These are phyloP conservation scores for Acephala macrosclerotiorum DNA, from an alignment of 2,329 filamentous ascomycete genomes.

Conservation along the genomic window DNA sequence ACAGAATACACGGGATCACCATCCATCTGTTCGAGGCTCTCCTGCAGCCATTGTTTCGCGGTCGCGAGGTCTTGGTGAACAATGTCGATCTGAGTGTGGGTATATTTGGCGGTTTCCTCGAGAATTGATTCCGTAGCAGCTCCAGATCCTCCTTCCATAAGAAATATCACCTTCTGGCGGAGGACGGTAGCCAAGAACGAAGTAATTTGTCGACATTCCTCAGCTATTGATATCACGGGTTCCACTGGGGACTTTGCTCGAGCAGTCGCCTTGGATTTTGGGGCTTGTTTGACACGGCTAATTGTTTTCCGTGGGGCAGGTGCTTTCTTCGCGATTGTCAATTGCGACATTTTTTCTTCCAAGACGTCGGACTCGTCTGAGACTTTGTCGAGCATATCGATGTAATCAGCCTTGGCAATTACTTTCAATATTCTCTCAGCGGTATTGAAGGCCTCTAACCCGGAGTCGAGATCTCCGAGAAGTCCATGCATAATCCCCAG, in stretches of 20 bases:
- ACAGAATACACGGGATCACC: slow-evolving; percentile 87
- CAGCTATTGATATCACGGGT: slow-evolving; percentile 30
- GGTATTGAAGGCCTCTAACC: slow-evolving; percentile 55
- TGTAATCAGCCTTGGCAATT: slow-evolving; percentile 50
- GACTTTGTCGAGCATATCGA: slow-evolving; percentile 34
- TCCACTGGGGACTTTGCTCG: slow-evolving; percentile 37
- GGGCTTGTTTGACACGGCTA: slow-evolving; percentile 38
- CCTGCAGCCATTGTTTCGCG: slow-evolving; percentile 71
- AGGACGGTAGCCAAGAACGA: slow-evolving; percentile 56
- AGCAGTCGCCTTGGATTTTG: slow-evolving; percentile 41
- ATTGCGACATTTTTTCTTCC: slow-evolving; percentile 35
- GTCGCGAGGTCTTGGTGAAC: slow-evolving; percentile 64
- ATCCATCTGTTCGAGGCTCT: slow-evolving; percentile 76
- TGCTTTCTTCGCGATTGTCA: slow-evolving; percentile 42
- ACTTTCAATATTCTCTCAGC: slow-evolving; percentile 53
- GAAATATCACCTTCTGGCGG: slow-evolving; percentile 56
- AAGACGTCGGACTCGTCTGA: slow-evolving; percentile 22
- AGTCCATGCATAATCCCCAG: slow-evolving; percentile 60
- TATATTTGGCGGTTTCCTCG: slow-evolving; percentile 55
- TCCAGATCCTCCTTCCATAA: slow-evolving; percentile 58
- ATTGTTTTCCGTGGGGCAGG: slow-evolving; percentile 30
- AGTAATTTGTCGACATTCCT: slow-evolving; percentile 46
- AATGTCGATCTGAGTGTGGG: slow-evolving; percentile 51
- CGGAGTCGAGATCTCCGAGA: slow-evolving; percentile 55
- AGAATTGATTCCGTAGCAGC: slow-evolving; percentile 63